Evolutionary conservation across 2,329 filamentous ascomycete genomes (phyloP).

Genomic region (Pezicula rhizophila): DNA sequence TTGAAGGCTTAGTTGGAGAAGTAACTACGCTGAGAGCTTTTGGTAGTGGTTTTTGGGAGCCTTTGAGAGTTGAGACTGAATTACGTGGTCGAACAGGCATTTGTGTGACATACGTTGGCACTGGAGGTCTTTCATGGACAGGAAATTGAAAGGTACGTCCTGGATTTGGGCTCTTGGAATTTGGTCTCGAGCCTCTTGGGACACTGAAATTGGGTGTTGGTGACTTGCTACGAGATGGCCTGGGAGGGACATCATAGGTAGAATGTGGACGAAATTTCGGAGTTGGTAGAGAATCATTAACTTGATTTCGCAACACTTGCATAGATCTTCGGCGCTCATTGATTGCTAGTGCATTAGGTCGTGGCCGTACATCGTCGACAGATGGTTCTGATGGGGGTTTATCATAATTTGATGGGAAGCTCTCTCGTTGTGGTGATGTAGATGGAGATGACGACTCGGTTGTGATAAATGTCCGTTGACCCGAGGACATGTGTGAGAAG

Average conservation of each 20-base stretch:
- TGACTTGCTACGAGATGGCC: constrained; percentile 8
- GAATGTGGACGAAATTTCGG: constrained; percentile 20
- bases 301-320: constrained; percentile 18
- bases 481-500: constrained; percentile 54
- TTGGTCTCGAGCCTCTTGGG: constrained; percentile 20
- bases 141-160: not conserved
- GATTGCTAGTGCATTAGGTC: constrained; percentile 22
- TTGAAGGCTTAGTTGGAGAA: constrained; percentile 15
- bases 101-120: constrained; percentile 4
- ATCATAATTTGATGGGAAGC: constrained; percentile 34
- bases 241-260: constrained; percentile 11
- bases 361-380: constrained; percentile 14
- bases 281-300: constrained; percentile 9
- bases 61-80: constrained; percentile 5
- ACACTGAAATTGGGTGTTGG: constrained; percentile 26
- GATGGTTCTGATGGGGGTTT: constrained; percentile 4
- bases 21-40: constrained; percentile 10
- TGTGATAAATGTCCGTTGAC: constrained; percentile 53
- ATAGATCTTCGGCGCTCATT: constrained; percentile 25
- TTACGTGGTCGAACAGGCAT: constrained; percentile 3
- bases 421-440: constrained; percentile 48
- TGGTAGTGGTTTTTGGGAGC: constrained; percentile 11
- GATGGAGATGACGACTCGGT: constrained; percentile 53
- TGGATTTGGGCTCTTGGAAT: constrained; percentile 7
- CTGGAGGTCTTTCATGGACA: not conserved